A percentile compares a stretch with the other conserved stretches of the same genome.
These are phyloP conservation scores for Conidiobolus incongruus DNA, from an alignment of 371 early-diverging fungal genomes.

Conservation along the genomic window DNA sequence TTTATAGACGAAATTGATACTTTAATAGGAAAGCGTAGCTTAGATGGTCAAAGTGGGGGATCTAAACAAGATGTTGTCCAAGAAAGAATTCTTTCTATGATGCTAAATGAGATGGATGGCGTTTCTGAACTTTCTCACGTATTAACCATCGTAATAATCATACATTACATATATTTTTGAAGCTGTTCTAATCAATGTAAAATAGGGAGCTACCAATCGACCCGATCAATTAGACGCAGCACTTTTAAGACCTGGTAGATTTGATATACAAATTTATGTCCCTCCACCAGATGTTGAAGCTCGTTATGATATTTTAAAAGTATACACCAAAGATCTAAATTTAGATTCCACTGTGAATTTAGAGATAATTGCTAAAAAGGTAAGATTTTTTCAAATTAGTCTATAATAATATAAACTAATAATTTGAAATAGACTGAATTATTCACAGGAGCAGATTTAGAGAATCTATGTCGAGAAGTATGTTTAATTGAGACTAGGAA, in stretches of 20 bases:
- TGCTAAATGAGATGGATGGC: slow-evolving; percentile 97
- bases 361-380: slow-evolving; percentile 24
- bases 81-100: slow-evolving; percentile 67
- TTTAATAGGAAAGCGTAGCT: slow-evolving; percentile 77
- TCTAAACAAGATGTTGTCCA: slow-evolving; percentile 49
- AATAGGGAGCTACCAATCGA: slow-evolving; percentile 88
- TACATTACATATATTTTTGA: not conserved
- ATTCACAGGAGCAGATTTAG: slow-evolving; percentile 95
- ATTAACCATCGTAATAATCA: slow-evolving; percentile 36
- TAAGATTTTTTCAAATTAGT: slow-evolving; percentile 8
- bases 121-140: slow-evolving; percentile 50
- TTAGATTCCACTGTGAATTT: slow-evolving; percentile 48
- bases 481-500: slow-evolving; percentile 74
- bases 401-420: not conserved
- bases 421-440: slow-evolving; percentile 30
- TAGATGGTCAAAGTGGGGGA: slow-evolving; percentile 22
- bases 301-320: slow-evolving; percentile 58
- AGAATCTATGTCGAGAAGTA: slow-evolving; percentile 90
- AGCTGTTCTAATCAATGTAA: slow-evolving; percentile 1
- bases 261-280: slow-evolving; percentile 81
- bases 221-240: slow-evolving; percentile 93
- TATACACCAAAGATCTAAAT: slow-evolving; percentile 65
- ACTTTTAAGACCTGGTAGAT: slow-evolving; percentile 83
- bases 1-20: slow-evolving; percentile 98
- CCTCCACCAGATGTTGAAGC: slow-evolving; percentile 56